Evolutionary conservation across 108 stramenopile genomes (phyloP), one percentile per base, ranked within the genome.

Genomic region (Cylindrotheca fusiformis): DNA sequence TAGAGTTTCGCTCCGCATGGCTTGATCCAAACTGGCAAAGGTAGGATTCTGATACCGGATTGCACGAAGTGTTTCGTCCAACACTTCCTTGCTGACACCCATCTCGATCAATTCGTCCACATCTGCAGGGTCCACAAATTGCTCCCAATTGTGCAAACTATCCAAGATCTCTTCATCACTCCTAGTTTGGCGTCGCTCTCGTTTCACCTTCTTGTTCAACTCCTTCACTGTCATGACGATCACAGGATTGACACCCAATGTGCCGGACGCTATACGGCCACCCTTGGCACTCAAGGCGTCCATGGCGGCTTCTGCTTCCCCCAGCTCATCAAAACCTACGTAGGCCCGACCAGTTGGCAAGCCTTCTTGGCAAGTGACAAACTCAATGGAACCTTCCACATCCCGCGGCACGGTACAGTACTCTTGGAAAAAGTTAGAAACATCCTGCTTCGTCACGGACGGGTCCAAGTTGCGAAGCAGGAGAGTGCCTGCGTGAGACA

Each of bases 311-410:
- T 85, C 75, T 24, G 82, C 82, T 62, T 94, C 92, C 32, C 83
- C 85, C 17, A 74, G 72, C 29, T 76, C 64, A 58, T 94, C 88
- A 60, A 94, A 94, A 4, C 92, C 92, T 54, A 94, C 83, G 51
- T 85, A 94, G 18, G 85, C 92, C 29, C 66, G 51, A 30, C 84
- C 87, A n/a, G 87, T 90, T 28, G 82, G 78, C 2, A 73, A 50
- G 8, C 87, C 87, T 41, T 68, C 65, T 17, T 70, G 58, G 49
- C 87, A 93, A 19, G 71, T 80, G 0, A 89, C 83, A 60, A 93
- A 84, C 57, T 93, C 88, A 10, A 85, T 62, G 3, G 92, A 93
- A 5, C 87, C 86, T 31, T 76, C 48, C 29, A 84, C 76, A 55
- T 90, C 88, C 19, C 92, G 72, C 30, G 66, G 57, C 20, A 83